Conservation (phyloP, 116 monocot genomes). For the Cymodocea nodosa region DNA sequence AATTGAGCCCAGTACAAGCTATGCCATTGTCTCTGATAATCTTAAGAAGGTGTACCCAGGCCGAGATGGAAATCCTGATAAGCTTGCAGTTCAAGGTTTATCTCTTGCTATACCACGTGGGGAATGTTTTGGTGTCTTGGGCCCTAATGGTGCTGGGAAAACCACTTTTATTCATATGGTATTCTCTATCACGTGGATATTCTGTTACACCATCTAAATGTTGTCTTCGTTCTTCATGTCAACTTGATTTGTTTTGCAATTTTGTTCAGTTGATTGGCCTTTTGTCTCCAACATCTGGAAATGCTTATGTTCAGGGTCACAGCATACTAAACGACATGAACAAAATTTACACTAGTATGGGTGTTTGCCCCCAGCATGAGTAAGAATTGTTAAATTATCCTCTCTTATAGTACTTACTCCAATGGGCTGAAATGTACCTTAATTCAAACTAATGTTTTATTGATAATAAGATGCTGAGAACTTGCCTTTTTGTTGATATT, state of each 20-base stretch:
- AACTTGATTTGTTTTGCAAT: too few species aligned
- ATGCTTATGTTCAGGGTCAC: slow-evolving; percentile 45
- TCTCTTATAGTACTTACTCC: background rate
- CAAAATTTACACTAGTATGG: slow-evolving; percentile 54
- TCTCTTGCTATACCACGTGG: slow-evolving; percentile 57
- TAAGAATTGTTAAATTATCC: slow-evolving; percentile 15
- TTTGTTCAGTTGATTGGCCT: slow-evolving; percentile 60
- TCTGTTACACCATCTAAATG: background rate
- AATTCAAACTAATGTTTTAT: too few species aligned
- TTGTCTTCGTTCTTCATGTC: background rate
- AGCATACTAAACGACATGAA: slow-evolving; percentile 46
- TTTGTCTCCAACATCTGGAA: slow-evolving; percentile 49
- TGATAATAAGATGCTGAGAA: background rate
- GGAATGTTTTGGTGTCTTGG: slow-evolving; percentile 74
- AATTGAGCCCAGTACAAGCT: slow-evolving; percentile 20
- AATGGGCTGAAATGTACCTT: background rate
- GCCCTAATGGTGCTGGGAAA: slow-evolving; percentile 82
- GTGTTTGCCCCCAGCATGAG: slow-evolving; percentile 87
- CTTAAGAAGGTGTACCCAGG: slow-evolving; percentile 56
- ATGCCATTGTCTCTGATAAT: slow-evolving; percentile 57
- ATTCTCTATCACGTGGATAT: background rate
- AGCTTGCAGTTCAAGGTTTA: slow-evolving; percentile 55
- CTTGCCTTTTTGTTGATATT: background rate
- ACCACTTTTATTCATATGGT: slow-evolving; percentile 78
- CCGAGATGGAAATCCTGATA: slow-evolving; percentile 54